Conservation (phyloP, 83 land plant genomes). For the Picea abies region DNA sequence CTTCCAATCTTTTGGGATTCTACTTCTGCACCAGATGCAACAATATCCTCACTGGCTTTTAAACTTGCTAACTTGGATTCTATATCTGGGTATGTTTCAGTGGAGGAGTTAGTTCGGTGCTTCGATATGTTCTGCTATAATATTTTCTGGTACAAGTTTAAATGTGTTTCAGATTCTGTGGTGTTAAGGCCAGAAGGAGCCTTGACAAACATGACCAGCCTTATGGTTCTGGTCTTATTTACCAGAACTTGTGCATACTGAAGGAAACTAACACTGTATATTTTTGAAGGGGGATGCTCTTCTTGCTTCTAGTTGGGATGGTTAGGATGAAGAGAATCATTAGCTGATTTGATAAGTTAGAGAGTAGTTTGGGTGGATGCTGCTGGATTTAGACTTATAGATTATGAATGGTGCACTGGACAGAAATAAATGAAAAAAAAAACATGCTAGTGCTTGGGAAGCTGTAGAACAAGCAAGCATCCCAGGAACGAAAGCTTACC, state of each 20-base stretch:
- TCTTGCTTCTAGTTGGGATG: neutral
- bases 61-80: no score
- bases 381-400: neutral
- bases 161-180: neutral
- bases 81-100: neutral
- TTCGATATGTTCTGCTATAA: neutral
- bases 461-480: neutral
- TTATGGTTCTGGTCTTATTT: slow-evolving; percentile 2
- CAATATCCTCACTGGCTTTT: slow-evolving; percentile 4
- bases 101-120: slow-evolving; percentile 1
- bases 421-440: neutral
- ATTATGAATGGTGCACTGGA: neutral
- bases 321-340: neutral
- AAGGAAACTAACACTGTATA: neutral
- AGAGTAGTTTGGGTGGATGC: neutral
- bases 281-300: neutral
- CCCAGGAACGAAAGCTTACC: neutral
- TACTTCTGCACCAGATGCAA: neutral
- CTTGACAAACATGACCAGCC: neutral
- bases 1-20: neutral
- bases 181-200: neutral
- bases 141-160: neutral
- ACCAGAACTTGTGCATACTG: neutral
- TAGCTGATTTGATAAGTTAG: neutral
- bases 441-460: neutral